A percentile compares a stretch with the other conserved stretches of the same genome.
phyloP scores from a whole-genome alignment of 2,329 filamentous ascomycete genomes.

The Cadophora malorum region DNA sequence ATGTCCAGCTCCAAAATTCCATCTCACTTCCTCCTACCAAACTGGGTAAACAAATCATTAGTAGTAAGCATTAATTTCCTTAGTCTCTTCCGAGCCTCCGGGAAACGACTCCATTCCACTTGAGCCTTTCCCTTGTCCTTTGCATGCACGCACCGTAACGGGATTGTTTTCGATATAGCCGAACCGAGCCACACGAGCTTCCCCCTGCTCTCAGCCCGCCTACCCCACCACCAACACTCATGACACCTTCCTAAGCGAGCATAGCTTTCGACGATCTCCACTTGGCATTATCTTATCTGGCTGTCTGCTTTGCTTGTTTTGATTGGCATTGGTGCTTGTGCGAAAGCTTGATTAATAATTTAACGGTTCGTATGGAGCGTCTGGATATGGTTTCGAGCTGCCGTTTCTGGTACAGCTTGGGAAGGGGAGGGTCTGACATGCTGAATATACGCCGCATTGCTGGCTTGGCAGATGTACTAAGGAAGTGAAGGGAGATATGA shows the following conservation, averaged over 20 bases:
- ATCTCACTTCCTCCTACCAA: neutral
- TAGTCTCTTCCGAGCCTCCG: neutral
- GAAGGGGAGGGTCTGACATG: neutral
- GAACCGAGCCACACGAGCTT: too few relatives aligned
- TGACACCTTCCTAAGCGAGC: neutral
- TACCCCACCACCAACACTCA: neutral
- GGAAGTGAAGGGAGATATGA: too few relatives aligned
- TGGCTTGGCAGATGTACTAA: neutral
- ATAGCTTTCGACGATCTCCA: neutral
- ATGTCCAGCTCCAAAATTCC: too few relatives aligned
- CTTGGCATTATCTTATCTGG: neutral
- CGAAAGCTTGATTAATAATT: neutral
- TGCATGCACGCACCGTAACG: too few relatives aligned
- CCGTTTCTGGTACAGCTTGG: neutral
- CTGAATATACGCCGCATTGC: neutral
- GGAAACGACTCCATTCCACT: neutral
- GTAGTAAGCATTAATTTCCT: neutral
- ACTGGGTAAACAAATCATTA: neutral
- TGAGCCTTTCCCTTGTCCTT: too few relatives aligned
- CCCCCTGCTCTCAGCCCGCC: neutral
- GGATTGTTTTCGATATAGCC: too few relatives aligned
- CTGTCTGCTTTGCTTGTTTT: neutral
- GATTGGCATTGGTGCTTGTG: neutral
- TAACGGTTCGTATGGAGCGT: too few relatives aligned
- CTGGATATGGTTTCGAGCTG: neutral